Percentiles rank a stretch among this genome's conserved stretches.
These are phyloP conservation scores for Bryum argenteum DNA, from an alignment of 225 moss, liverwort and hornwort genomes.

Conservation along the genomic window DNA sequence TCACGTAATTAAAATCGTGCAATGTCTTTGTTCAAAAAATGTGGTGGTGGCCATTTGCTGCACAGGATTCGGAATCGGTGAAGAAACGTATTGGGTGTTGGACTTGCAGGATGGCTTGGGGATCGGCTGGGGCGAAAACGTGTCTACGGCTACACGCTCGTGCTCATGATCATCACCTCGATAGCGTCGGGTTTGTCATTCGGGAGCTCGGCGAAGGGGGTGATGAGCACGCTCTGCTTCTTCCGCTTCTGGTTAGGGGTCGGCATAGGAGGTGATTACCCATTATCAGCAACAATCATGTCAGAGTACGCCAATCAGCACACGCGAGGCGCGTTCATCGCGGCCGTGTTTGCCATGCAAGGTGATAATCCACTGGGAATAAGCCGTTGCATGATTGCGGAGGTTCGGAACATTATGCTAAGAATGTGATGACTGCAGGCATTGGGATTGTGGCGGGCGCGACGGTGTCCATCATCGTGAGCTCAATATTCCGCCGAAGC, in stretches of 20 bases:
- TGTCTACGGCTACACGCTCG: conserved; percentile 55
- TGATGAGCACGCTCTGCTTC: conserved; percentile 60
- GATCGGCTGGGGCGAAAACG: conserved; percentile 48
- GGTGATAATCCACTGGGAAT: background rate
- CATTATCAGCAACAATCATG: conserved; percentile 50
- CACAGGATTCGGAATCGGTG: background rate
- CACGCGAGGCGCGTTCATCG: conserved; percentile 54
- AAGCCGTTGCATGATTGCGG: no score
- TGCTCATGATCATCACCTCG: conserved; percentile 50
- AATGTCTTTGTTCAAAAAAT: background rate
- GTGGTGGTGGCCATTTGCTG: no score
- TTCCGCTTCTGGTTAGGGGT: conserved; percentile 57
- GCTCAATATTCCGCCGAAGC: conserved; percentile 30
- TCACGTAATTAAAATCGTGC: background rate
- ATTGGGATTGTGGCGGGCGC: conserved; percentile 51
- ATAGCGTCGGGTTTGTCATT: conserved; percentile 47
- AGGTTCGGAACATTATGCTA: no score
- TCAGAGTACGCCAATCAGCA: conserved; percentile 50
- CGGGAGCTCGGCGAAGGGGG: conserved; percentile 51
- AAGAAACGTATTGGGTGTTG: background rate
- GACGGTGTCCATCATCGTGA: conserved; percentile 40
- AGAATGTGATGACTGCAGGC: background rate
- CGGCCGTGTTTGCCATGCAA: conserved; percentile 55
- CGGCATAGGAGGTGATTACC: conserved; percentile 37
- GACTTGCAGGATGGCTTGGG: conserved; percentile 38